Conservation (phyloP, 164 flowering plant genomes). For the Brasenia schreberi region DNA sequence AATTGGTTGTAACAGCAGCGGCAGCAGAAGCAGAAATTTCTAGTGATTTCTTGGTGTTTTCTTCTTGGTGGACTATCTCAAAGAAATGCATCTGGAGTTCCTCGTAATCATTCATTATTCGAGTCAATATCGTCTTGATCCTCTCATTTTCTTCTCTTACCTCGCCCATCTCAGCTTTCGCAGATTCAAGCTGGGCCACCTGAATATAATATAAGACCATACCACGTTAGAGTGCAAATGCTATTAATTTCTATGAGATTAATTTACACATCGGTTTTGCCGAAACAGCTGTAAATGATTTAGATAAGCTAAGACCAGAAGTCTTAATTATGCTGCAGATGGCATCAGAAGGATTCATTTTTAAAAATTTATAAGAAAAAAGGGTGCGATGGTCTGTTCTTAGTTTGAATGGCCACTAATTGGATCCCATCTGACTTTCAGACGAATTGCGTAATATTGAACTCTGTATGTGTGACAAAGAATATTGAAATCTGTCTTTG, state of each 20-base stretch:
- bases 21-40: constrained; percentile 4
- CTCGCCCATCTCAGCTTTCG: constrained; percentile 57
- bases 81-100: constrained; percentile 39
- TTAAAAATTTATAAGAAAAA: no score
- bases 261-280: not conserved
- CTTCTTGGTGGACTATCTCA: constrained; percentile 25
- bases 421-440: no score
- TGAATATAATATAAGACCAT: constrained; percentile 4
- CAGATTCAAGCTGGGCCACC: constrained; percentile 38
- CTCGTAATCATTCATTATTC: constrained; percentile 44
- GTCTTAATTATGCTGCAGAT: no score
- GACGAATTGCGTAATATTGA: no score
- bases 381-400: no score
- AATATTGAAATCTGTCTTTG: no score
- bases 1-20: not conserved
- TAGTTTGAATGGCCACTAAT: no score
- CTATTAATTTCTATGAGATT: not conserved
- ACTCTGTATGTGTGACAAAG: no score
- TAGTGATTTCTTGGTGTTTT: constrained; percentile 11
- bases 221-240: no score
- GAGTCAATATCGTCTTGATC: constrained; percentile 32
- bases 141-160: constrained; percentile 68
- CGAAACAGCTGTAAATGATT: no score
- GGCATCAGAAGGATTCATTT: no score
- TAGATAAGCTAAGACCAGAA: no score